phyloP scores from a whole-genome alignment of 2,329 filamentous ascomycete genomes.

The Epichloe aotearoae region DNA sequence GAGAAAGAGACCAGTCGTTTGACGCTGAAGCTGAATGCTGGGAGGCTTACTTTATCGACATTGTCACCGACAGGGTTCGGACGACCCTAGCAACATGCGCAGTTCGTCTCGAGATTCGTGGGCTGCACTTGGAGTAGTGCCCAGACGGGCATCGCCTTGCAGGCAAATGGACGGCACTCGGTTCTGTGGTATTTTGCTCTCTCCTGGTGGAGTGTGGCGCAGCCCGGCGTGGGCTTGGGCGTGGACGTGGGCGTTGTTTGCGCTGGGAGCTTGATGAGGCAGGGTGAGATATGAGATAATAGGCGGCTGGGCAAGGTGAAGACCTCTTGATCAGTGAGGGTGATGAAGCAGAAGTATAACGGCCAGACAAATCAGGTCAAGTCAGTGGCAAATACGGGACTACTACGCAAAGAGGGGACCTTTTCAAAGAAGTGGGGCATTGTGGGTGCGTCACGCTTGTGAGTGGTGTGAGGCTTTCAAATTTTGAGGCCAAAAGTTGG shows the following conservation, averaged over 20 bases:
- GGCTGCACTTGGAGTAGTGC: constrained; percentile 1
- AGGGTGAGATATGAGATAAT: background rate
- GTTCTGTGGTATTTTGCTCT: background rate
- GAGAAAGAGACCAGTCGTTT: constrained; percentile 4
- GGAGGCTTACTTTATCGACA: constrained; percentile 42
- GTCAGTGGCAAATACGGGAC: too few species aligned
- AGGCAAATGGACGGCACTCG: background rate
- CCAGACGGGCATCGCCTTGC: background rate
- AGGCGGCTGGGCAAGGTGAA: constrained; percentile 6
- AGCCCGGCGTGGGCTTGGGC: background rate
- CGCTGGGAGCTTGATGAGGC: background rate
- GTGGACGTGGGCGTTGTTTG: background rate
- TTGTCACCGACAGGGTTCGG: constrained; percentile 26
- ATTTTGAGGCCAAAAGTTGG: too few species aligned
- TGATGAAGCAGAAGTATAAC: background rate
- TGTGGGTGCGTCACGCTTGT: too few species aligned
- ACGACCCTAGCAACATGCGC: constrained; percentile 15
- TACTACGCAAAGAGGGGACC: too few species aligned
- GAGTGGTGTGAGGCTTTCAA: too few species aligned
- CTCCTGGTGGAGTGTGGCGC: background rate
- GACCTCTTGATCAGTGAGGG: background rate
- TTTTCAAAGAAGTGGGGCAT: too few species aligned
- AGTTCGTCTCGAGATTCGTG: constrained; percentile 3
- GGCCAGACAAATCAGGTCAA: too few species aligned
- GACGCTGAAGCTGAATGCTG: constrained; percentile 1